phyloP scores from a whole-genome alignment of 805 yeast genomes.

The Candida rishiriensis region DNA sequence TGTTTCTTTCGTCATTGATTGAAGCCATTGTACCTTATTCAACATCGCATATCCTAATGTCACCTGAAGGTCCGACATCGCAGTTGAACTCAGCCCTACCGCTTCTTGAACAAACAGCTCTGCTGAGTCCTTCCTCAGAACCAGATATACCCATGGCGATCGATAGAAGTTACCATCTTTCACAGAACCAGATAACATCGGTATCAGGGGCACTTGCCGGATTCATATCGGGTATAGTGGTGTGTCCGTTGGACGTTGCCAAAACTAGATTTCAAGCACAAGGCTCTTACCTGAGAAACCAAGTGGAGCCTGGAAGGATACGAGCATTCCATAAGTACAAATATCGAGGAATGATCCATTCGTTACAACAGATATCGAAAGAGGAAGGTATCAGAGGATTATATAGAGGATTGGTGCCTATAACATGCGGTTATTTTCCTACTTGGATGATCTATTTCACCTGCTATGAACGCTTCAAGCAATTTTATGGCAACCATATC shows the following conservation, averaged over 20 bases:
- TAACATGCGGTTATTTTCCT: conserved; percentile 89
- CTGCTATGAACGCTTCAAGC: conserved; percentile 77
- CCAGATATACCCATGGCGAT: too few relatives aligned
- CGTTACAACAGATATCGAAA: conserved; percentile 56
- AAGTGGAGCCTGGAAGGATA: conserved; percentile 9
- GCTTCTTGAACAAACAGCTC: too few relatives aligned
- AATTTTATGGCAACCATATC: conserved; percentile 22
- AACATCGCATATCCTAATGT: too few relatives aligned
- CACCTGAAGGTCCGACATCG: too few relatives aligned
- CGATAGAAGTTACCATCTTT: conserved; percentile 6
- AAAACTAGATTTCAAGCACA: conserved; percentile 94
- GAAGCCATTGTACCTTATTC: too few relatives aligned
- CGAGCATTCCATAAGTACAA: conserved; percentile 23
- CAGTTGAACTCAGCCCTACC: too few relatives aligned
- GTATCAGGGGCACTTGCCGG: conserved; percentile 94
- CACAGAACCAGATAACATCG: conserved; percentile 53
- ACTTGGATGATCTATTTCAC: conserved; percentile 97
- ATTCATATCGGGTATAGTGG: conserved; percentile 79
- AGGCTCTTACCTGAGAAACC: conserved; percentile 43
- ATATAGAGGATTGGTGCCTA: conserved; percentile 90
- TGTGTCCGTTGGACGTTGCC: conserved; percentile 94
- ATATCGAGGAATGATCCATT: conserved; percentile 59
- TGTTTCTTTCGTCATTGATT: too few relatives aligned
- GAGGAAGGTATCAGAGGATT: conserved; percentile 84
- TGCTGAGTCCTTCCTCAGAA: too few relatives aligned